Conservation (phyloP, 139 green algal genomes). For the Chlamydomonas eustigma region DNA sequence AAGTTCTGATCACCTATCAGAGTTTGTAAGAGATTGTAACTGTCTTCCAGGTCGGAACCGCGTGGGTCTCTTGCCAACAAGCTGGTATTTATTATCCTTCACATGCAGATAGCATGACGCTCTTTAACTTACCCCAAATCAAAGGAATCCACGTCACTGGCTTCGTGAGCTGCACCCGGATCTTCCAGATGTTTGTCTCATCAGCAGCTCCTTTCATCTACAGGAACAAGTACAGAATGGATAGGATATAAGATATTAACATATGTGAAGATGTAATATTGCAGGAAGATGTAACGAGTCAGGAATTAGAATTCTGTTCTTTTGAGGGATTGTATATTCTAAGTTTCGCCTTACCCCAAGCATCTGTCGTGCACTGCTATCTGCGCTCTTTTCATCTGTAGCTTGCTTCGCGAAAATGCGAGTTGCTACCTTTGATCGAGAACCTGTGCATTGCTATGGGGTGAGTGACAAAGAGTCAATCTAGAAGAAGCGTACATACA, state of each 20-base stretch:
- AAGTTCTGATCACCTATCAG: too few species aligned
- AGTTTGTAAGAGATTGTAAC: too few species aligned
- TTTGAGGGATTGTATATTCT: not conserved
- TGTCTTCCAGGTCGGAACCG: too few species aligned
- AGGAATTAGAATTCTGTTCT: not conserved
- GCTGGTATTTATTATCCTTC: too few species aligned
- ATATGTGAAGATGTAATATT: not conserved
- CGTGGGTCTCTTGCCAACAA: too few species aligned
- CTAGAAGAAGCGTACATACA: too few species aligned
- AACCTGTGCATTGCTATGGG: too few species aligned
- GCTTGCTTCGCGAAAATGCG: not conserved
- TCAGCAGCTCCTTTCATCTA: slow-evolving; percentile 72
- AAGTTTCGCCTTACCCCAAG: slow-evolving; percentile 1
- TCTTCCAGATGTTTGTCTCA: slow-evolving; percentile 92
- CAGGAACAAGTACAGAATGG: not conserved
- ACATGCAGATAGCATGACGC: not conserved
- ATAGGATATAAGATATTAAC: not conserved
- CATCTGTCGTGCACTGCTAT: not conserved
- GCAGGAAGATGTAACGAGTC: not conserved
- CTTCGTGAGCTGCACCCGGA: slow-evolving; percentile 97
- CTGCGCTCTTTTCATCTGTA: not conserved
- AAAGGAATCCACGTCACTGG: slow-evolving; percentile 98
- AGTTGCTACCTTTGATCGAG: too few species aligned
- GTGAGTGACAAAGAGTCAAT: too few species aligned
- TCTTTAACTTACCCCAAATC: slow-evolving; percentile 81